Base-by-base conservation (phyloP, 345 rosid species). In the Gossypioides kirkii region DNA sequence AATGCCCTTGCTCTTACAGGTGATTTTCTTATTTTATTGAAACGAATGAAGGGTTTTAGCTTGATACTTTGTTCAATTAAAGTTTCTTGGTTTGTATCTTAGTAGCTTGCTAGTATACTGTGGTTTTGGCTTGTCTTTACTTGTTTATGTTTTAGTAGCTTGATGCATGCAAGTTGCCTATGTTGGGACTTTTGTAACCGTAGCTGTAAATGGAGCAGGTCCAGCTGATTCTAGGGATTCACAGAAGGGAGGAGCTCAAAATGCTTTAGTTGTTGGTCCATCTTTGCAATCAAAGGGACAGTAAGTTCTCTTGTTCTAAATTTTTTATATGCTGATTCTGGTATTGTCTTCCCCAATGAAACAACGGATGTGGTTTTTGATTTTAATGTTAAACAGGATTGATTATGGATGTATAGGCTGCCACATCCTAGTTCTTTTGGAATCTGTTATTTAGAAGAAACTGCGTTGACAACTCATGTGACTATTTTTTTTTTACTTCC, bases 241-340 rank as follows among this genome's bases (percentile, higher is more conserved):
- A n/a, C 88, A 79, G 18, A 86, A 82, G 84, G 77, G 82, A 66
- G 88, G 78, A 56, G 71, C 83, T 49, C 93, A 87, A 76, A 95
- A 79, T 82, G 87, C 97, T 60, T 74, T 91, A 62, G 85, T 83
- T 75, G 90, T 89, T 83, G 99, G 97, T 80, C 98, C 98, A 75
- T 86, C 96, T 79, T 14, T 86, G 59, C 95, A 84, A 74, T 80
- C 91, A 25, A 91, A 83, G 73, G 87, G 87, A 75, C 71, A 42
- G 96, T 89, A 76, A 84, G 97, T 86, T 18, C 69, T 71, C 14
- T 22, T 36, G n/a, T 10, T 36, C 62, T 76, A 38, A 53, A 36
- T 64, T n/a, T 61, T 66, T 53, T 54, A 53, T 32, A 10, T 49
- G 54, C 53, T 76, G 74, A 1, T 22, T 58, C 22, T 20, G 61